Base-by-base conservation (phyloP, 163 green algal genomes). In the Trebouxia gelatinosa region DNA sequence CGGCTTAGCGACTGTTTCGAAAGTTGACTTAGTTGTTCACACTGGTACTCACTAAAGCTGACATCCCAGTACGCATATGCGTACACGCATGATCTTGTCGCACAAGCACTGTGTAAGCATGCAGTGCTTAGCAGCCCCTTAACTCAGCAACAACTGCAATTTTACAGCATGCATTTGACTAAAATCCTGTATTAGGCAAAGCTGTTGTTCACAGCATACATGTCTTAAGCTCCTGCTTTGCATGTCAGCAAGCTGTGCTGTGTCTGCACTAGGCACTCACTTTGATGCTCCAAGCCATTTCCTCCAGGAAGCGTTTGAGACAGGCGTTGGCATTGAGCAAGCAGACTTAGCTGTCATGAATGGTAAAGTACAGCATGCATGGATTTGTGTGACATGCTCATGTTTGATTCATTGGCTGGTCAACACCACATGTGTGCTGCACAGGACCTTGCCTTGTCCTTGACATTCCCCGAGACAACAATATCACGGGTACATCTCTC, bases 401-500 rank as follows among this genome's bases (percentile, higher is more conserved):
- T 32, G 26, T 37, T 66, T 29, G 26, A 66, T 28, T 19, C 57
- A 29, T 35, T 66, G 57, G 57, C 43, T 54, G 57, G 13, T 66
- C 1, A 66, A 29, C 19, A 65, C 23, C 6, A 19, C 54, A 65
- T 31, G 9, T 65, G 23, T 35, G 3, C 32, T 74, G 68, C n/a
- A n/a, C 74, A 84, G 84, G 84, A 4, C 78, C 78, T 43, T 81
- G 64, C 3, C 46, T 85, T 7, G 75, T 88, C 17, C 54, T 88
- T 7, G 64, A 83, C 2, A 50, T 86, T 0, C 84, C 81, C 28
- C 23, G 62, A 5, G 51, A 76, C 51, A 77, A 19, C 37, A 85
- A 88, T 77, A 86, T 88, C 28, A 86, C 84, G 84, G 81, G 84
- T 83, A 9, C 54, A n/a, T 51, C 11, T 23, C 9, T 17, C 50